phyloP scores from a whole-genome alignment of 1,139 yeast genomes.

The Saccharomyces hybrid region DNA sequence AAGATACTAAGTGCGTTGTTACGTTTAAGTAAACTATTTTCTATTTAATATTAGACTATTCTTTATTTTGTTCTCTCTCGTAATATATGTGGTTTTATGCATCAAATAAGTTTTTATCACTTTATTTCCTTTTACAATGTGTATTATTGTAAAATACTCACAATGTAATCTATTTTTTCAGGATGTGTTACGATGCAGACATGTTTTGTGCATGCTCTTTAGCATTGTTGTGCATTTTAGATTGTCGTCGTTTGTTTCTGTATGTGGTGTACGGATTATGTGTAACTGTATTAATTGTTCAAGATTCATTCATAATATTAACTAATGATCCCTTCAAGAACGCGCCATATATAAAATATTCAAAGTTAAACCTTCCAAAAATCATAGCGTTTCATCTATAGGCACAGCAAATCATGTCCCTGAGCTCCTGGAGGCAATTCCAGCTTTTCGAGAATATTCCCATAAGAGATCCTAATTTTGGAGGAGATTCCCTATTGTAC shows the following conservation, averaged over 20 bases:
- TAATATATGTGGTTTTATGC: not conserved
- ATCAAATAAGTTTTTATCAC: not conserved
- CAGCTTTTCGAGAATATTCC: constrained; percentile 82
- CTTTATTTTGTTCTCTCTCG: not conserved
- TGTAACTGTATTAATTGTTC: not conserved
- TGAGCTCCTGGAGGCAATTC: constrained; percentile 73
- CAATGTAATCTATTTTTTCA: not conserved
- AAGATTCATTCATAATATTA: no score
- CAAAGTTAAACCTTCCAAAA: not conserved
- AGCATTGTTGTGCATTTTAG: not conserved
- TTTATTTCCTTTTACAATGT: not conserved
- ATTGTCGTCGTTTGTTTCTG: not conserved
- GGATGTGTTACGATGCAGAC: not conserved
- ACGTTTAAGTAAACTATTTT: not conserved
- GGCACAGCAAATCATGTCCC: constrained; percentile 29
- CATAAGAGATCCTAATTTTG: constrained; percentile 70
- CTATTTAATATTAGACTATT: not conserved
- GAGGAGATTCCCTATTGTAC: constrained; percentile 56
- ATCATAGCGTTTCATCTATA: not conserved
- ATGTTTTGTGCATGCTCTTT: not conserved
- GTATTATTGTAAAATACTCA: not conserved
- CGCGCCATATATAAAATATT: not conserved
- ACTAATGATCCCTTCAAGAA: not conserved
- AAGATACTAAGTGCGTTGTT: constrained; percentile 32
- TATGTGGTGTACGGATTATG: not conserved